These are phyloP conservation scores for Populus trichocarpa DNA, from an alignment of 441 rosid species.

Conservation along the genomic window DNA sequence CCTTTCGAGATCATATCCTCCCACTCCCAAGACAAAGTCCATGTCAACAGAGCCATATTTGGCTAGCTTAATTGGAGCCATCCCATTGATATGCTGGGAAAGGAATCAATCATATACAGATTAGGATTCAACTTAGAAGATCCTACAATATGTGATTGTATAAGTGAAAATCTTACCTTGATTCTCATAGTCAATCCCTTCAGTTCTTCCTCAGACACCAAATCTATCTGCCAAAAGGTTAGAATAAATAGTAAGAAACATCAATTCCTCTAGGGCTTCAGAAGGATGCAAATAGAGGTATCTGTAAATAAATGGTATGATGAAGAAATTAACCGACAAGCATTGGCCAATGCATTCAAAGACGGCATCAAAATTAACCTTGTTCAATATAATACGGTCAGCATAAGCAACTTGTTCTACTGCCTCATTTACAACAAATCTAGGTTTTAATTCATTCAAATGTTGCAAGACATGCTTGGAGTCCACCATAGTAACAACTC, in stretches of 20 bases:
- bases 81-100: conserved; percentile 52
- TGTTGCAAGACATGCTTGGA: conserved; percentile 69
- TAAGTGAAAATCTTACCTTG: conserved; percentile 36
- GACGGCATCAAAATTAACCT: conserved; percentile 32
- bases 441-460: conserved; percentile 61
- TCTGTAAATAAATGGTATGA: not conserved
- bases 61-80: conserved; percentile 59
- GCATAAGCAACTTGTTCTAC: conserved; percentile 80
- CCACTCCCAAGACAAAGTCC: conserved; percentile 74
- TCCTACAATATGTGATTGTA: not conserved
- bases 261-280: not conserved
- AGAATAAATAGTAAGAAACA: conserved; percentile 2
- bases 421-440: conserved; percentile 70
- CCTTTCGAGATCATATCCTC: conserved; percentile 83
- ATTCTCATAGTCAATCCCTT: conserved; percentile 47
- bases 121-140: not conserved
- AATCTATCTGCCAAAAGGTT: conserved; percentile 53
- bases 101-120: not conserved
- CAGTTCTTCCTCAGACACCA: conserved; percentile 54
- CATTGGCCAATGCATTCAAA: not conserved
- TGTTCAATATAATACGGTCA: conserved; percentile 68
- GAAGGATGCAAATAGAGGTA: not conserved
- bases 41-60: conserved; percentile 59
- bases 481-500: conserved; percentile 78
- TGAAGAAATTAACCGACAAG: not conserved